Conservation (phyloP, 495 filamentous ascomycete genomes). For the Tetracladium setigerum region DNA sequence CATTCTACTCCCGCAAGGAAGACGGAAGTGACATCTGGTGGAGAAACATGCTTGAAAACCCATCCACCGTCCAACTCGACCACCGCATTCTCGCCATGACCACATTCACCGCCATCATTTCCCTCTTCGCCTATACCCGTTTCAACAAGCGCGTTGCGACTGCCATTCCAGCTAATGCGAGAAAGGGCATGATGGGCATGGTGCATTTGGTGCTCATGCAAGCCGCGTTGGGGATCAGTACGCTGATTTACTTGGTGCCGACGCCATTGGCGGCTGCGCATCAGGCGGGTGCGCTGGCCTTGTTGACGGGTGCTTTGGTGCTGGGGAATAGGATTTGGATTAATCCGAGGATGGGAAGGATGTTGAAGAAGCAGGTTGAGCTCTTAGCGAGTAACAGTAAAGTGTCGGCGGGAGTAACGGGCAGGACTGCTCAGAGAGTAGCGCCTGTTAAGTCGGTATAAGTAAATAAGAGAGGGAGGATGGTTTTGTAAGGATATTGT, state of each 20-base stretch:
- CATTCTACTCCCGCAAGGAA: slow-evolving; percentile 73
- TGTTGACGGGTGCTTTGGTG: slow-evolving; percentile 75
- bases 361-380: slow-evolving; percentile 28
- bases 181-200: slow-evolving; percentile 68
- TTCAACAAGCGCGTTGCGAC: slow-evolving; percentile 52
- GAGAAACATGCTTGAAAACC: slow-evolving; percentile 96
- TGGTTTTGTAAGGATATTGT: neutral
- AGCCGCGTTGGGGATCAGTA: slow-evolving; percentile 78
- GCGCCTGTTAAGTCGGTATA: neutral
- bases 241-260: slow-evolving; percentile 87
- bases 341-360: slow-evolving; percentile 36
- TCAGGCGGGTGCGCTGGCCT: slow-evolving; percentile 81
- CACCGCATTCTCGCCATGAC: slow-evolving; percentile 87
- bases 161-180: slow-evolving; percentile 54
- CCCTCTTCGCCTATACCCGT: slow-evolving; percentile 68
- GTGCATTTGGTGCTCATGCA: slow-evolving; percentile 78
- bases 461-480: neutral
- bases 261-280: slow-evolving; percentile 82
- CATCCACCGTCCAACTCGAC: slow-evolving; percentile 86
- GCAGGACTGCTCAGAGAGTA: too few relatives aligned
- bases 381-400: neutral
- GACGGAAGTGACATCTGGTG: slow-evolving; percentile 80
- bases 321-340: slow-evolving; percentile 53
- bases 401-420: too few relatives aligned
- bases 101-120: slow-evolving; percentile 75